Conservation (phyloP, 2,329 filamentous ascomycete species). For the Tetracladium maxilliforme region DNA sequence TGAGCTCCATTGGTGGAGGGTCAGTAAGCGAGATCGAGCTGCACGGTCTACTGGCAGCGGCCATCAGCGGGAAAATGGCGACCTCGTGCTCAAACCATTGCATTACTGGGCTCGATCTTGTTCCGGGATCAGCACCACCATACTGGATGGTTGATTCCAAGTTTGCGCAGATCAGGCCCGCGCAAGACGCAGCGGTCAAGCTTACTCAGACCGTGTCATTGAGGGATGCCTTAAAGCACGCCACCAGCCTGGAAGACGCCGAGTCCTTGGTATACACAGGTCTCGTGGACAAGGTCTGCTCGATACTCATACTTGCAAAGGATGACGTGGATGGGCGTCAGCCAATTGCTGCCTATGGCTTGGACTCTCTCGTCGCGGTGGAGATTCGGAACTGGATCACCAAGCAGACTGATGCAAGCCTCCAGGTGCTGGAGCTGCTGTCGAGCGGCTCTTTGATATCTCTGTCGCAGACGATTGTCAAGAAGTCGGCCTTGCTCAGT, state of each 20-base stretch:
- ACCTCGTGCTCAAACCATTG: constrained; percentile 29
- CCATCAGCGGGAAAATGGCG: constrained; percentile 28
- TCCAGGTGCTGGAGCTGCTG: constrained; percentile 39
- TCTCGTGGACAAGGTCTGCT: constrained; percentile 29
- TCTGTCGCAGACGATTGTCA: constrained; percentile 28
- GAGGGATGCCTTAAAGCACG: constrained; percentile 24
- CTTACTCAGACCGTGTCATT: constrained; percentile 22
- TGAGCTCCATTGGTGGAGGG: constrained; percentile 13
- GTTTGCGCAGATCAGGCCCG: constrained; percentile 31
- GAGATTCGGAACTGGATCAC: constrained; percentile 32
- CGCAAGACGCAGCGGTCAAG: constrained; percentile 20
- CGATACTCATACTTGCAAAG: constrained; percentile 30
- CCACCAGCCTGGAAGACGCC: constrained; percentile 27
- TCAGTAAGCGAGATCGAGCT: constrained; percentile 38
- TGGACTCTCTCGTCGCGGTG: constrained; percentile 34
- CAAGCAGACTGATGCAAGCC: constrained; percentile 25
- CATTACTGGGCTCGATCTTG: constrained; percentile 38
- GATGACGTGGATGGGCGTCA: constrained; percentile 31
- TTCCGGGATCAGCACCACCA: constrained; percentile 27
- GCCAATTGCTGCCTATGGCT: constrained; percentile 30
- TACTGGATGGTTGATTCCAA: constrained; percentile 41
- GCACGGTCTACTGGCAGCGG: constrained; percentile 33
- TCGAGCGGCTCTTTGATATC: constrained; percentile 34
- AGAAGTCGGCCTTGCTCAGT: too few species aligned
- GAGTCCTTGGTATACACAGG: constrained; percentile 27